phyloP scores from a whole-genome alignment of 1,139 yeast species.

The Meyerozyma elateridarum region DNA sequence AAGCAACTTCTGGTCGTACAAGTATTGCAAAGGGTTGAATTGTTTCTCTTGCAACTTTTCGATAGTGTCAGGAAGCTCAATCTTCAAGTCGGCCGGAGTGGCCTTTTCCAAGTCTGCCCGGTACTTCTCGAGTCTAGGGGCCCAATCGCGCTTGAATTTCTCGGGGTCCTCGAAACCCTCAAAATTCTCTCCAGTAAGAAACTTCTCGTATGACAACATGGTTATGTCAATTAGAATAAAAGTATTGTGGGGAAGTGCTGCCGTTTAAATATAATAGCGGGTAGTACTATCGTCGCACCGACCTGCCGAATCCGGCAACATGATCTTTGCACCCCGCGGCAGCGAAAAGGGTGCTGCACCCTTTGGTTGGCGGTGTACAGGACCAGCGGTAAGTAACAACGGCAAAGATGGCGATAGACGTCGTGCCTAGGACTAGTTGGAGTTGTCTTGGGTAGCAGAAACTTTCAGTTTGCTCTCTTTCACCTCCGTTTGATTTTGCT shows the following conservation, averaged over 20 bases:
- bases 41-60: constrained; percentile 30
- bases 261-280: not conserved
- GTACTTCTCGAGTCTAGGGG: constrained; percentile 50
- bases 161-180: constrained; percentile 34
- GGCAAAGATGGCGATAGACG: not conserved
- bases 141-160: constrained; percentile 30
- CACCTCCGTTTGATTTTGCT: too few species aligned
- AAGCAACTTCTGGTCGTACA: constrained; percentile 40
- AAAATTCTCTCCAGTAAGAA: constrained; percentile 30
- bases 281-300: not conserved
- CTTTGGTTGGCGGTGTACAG: not conserved
- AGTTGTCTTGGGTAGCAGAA: too few species aligned
- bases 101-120: constrained; percentile 37
- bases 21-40: constrained; percentile 43
- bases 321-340: too few species aligned
- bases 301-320: not conserved
- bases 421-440: too few species aligned
- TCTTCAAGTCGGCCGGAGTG: constrained; percentile 34
- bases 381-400: not conserved
- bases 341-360: too few species aligned
- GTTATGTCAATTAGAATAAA: constrained; percentile 1
- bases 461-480: too few species aligned
- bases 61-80: constrained; percentile 38
- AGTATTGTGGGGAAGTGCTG: not conserved
- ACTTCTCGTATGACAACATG: constrained; percentile 13